A percentile compares a stretch with the other conserved stretches of the same genome.
Evolutionary conservation across 257 asterid species (phyloP).

Genomic region (Nicotiana tomentosiformis): DNA sequence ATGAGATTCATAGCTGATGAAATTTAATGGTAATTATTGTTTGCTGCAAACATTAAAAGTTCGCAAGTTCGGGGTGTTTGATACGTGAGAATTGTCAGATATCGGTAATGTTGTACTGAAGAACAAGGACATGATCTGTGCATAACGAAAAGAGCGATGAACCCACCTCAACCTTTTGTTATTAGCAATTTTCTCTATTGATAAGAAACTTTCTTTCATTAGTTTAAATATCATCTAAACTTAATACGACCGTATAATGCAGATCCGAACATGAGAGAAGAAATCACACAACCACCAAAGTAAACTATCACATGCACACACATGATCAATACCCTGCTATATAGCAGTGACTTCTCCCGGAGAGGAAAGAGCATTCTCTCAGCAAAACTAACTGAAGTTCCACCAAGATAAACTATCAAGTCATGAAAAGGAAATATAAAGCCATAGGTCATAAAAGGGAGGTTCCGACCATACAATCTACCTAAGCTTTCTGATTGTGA

Average conservation of each 20-base stretch:
- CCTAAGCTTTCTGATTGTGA: not conserved
- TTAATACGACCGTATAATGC: not conserved
- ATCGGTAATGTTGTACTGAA: not conserved
- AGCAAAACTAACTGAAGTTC: not conserved
- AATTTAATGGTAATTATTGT: not conserved
- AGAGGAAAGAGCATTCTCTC: not conserved
- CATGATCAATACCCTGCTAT: not conserved
- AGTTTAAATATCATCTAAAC: not conserved
- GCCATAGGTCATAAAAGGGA: not conserved
- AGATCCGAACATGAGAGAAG: not conserved
- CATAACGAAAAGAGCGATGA: not conserved
- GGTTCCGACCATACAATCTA: not conserved
- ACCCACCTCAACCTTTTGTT: not conserved
- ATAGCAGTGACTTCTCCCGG: constrained; percentile 4
- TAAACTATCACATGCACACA: not conserved
- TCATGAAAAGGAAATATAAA: not conserved
- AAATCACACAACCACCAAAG: constrained; percentile 1
- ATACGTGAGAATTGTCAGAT: not conserved
- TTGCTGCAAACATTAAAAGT: not conserved
- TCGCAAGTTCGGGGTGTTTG: not conserved
- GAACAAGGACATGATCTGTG: not conserved
- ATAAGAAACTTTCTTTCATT: not conserved
- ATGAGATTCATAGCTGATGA: not conserved
- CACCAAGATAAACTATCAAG: not conserved
- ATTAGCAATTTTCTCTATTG: too few relatives aligned